A percentile compares a stretch with the other conserved stretches of the same genome.
phyloP scores from a whole-genome alignment of 257 asterid species.

The Scutellaria barbata region DNA sequence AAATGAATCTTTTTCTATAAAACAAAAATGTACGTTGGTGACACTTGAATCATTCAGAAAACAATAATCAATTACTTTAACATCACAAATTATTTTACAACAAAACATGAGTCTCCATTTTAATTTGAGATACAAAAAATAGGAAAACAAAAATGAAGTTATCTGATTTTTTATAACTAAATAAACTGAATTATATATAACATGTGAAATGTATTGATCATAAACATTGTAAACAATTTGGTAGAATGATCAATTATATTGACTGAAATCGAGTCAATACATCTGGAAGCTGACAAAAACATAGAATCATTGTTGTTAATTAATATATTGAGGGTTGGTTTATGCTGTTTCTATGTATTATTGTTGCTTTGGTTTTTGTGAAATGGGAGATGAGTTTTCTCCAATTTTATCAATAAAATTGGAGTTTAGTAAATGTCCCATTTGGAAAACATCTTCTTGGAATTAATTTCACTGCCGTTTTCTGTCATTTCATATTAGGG shows the following conservation, averaged over 20 bases:
- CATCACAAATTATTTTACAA: too few relatives aligned
- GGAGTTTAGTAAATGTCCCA: slow-evolving; percentile 36
- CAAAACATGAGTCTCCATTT: not conserved
- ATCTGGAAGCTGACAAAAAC: slow-evolving; percentile 18
- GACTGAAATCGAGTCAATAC: not conserved
- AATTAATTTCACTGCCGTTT: slow-evolving; percentile 7
- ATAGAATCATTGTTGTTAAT: too few relatives aligned
- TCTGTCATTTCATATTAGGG: not conserved
- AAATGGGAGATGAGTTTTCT: slow-evolving; percentile 4
- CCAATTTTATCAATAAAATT: slow-evolving; percentile 23
- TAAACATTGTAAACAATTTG: not conserved
- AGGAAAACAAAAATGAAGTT: not conserved
- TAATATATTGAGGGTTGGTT: not conserved
- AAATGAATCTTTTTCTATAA: too few relatives aligned
- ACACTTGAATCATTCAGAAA: too few relatives aligned
- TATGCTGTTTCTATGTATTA: slow-evolving; percentile 20
- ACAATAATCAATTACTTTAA: too few relatives aligned
- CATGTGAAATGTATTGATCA: not conserved
- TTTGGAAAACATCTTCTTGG: not conserved
- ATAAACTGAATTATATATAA: not conserved
- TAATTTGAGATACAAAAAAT: not conserved
- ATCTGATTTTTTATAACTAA: not conserved
- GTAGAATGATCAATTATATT: slow-evolving; percentile 18
- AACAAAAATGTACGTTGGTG: too few relatives aligned
- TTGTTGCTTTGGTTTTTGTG: slow-evolving; percentile 8